Conservation (phyloP, 2,329 filamentous ascomycete genomes). For the Aureobasidium vineae region DNA sequence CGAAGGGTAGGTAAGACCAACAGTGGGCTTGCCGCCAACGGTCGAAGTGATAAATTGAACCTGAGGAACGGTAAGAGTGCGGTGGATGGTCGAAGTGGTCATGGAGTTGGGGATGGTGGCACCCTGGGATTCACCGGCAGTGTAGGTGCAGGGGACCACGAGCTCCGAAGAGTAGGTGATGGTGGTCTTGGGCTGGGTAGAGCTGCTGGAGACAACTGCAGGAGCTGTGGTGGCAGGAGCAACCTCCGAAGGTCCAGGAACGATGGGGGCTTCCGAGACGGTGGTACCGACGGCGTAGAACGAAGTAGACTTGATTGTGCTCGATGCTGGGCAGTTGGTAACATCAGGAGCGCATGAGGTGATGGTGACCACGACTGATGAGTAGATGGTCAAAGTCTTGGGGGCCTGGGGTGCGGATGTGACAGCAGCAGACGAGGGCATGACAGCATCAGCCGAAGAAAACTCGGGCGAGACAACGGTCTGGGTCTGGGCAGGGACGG, state of each 20-base stretch:
- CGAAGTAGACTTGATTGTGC: constrained; percentile 29
- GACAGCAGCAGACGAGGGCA: constrained; percentile 21
- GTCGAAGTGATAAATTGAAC: constrained; percentile 46
- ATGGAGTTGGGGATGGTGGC: constrained; percentile 37
- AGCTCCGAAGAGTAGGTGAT: constrained; percentile 43
- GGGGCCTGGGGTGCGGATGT: constrained; percentile 26
- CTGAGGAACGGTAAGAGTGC: constrained; percentile 48
- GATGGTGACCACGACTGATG: constrained; percentile 31
- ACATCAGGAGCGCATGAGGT: constrained; percentile 32
- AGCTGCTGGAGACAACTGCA: constrained; percentile 11
- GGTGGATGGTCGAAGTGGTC: constrained; percentile 39
- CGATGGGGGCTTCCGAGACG: constrained; percentile 24
- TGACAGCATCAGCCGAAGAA: constrained; percentile 23
- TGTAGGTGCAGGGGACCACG: constrained; percentile 41
- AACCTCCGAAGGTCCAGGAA: not conserved
- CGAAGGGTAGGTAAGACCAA: constrained; percentile 37
- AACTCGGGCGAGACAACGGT: not conserved
- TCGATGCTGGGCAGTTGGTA: constrained; percentile 32
- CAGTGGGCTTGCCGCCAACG: constrained; percentile 34
- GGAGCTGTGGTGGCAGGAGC: constrained; percentile 28
- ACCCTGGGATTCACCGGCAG: constrained; percentile 37
- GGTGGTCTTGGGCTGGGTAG: constrained; percentile 38
- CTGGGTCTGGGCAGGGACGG: constrained; percentile 28
- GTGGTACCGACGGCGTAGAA: constrained; percentile 29
- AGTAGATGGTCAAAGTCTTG: constrained; percentile 31